These are phyloP conservation scores for Exutisphaerella laricina DNA, from an alignment of 2,329 filamentous ascomycete genomes.

Conservation along the genomic window DNA sequence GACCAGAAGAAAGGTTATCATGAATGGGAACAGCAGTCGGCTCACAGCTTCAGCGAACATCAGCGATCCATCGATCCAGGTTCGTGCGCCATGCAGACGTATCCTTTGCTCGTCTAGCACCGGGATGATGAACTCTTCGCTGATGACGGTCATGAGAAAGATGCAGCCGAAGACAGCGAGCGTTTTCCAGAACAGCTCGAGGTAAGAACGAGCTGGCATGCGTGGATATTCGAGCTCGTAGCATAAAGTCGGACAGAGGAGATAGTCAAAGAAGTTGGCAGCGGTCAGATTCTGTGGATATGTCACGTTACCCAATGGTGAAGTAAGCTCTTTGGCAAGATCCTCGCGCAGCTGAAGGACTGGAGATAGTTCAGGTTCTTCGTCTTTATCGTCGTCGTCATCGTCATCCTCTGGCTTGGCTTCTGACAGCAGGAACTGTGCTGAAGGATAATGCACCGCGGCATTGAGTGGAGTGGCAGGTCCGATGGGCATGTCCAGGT, in stretches of 20 bases:
- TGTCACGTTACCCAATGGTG: conserved; percentile 79
- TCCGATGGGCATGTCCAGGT: conserved; percentile 63
- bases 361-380: conserved; percentile 32
- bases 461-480: conserved; percentile 43
- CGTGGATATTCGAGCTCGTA: conserved; percentile 97
- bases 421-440: conserved; percentile 48
- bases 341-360: conserved; percentile 72
- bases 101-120: conserved; percentile 70
- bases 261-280: conserved; percentile 76
- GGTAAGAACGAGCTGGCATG: conserved; percentile 67
- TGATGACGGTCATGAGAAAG: conserved; percentile 84
- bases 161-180: conserved; percentile 93
- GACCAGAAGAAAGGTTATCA: conserved; percentile 89
- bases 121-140: conserved; percentile 92
- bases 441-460: conserved; percentile 64
- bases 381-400: conserved; percentile 46
- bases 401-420: conserved; percentile 31
- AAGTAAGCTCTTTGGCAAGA: conserved; percentile 84
- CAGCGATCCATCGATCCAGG: conserved; percentile 62
- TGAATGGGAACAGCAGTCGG: conserved; percentile 91
- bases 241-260: conserved; percentile 90
- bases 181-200: conserved; percentile 76
- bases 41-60: conserved; percentile 86
- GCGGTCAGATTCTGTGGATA: conserved; percentile 85
- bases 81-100: conserved; percentile 45